These are phyloP conservation scores for Salix koriyanagi DNA, from an alignment of 345 rosid genomes.

Conservation along the genomic window DNA sequence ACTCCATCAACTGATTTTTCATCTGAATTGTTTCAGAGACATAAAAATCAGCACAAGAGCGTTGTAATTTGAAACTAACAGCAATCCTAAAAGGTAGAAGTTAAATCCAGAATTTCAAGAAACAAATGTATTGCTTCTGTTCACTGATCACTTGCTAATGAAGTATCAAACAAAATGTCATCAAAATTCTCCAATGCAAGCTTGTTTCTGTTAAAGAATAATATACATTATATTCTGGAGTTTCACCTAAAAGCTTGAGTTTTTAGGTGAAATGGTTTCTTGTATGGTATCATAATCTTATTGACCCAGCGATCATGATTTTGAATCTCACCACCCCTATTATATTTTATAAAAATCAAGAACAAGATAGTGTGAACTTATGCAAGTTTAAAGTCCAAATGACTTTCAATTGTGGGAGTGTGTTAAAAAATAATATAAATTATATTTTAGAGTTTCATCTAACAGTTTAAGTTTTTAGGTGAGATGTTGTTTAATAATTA, in stretches of 20 bases:
- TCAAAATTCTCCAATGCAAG: background rate
- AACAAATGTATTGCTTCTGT: background rate
- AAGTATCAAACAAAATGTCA: background rate
- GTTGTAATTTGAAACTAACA: background rate
- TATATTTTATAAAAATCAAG: too few species aligned
- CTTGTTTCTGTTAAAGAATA: background rate
- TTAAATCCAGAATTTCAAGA: background rate
- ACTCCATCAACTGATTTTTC: background rate
- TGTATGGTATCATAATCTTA: accelerated
- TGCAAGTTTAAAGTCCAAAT: too few species aligned
- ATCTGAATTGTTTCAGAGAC: background rate
- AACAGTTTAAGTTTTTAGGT: accelerated
- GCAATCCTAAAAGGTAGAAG: background rate
- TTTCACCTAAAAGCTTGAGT: too few species aligned
- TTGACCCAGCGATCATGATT: accelerated
- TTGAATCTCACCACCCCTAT: too few species aligned
- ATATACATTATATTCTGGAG: too few species aligned
- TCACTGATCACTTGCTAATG: background rate
- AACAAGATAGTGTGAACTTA: accelerated
- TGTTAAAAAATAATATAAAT: too few species aligned
- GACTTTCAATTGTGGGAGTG: too few species aligned
- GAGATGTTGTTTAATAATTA: too few species aligned
- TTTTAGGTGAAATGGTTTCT: too few species aligned
- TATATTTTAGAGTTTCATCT: accelerated
- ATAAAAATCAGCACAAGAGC: background rate